Conservation (phyloP, 2,329 filamentous ascomycete species). For the Aspergillus cejpii region DNA sequence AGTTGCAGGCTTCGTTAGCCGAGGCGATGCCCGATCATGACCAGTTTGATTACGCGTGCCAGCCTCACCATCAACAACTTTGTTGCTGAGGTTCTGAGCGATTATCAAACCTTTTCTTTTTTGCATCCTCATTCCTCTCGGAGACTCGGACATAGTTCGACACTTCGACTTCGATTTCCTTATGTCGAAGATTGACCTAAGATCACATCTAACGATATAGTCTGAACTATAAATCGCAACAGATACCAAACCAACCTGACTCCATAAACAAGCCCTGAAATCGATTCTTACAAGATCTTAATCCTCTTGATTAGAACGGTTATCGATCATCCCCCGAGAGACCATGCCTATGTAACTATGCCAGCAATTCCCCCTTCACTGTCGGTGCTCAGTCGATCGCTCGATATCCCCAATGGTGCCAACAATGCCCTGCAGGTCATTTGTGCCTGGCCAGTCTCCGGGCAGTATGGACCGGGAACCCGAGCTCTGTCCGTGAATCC, state of each 20-base stretch:
- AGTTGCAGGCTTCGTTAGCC: background rate
- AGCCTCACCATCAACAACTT: background rate
- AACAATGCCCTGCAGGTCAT: slow-evolving; percentile 29
- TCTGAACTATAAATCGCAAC: background rate
- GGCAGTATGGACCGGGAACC: slow-evolving; percentile 40
- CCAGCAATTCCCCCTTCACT: slow-evolving; percentile 14
- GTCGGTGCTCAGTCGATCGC: slow-evolving; percentile 5
- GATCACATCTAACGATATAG: background rate
- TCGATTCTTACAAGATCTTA: background rate
- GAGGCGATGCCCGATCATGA: background rate
- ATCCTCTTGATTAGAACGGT: background rate
- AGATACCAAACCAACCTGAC: background rate
- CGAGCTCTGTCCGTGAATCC: slow-evolving; percentile 33
- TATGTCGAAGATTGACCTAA: background rate
- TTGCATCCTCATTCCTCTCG: too few species aligned
- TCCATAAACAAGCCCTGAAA: background rate
- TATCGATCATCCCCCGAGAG: background rate
- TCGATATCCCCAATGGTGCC: slow-evolving; percentile 21
- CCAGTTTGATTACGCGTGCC: background rate
- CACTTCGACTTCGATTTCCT: background rate
- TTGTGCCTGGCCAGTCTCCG: slow-evolving; percentile 42
- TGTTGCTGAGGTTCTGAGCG: background rate
- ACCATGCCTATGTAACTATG: slow-evolving; percentile 13
- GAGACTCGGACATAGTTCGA: too few species aligned
- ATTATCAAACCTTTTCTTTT: background rate